phyloP scores from a whole-genome alignment of 352 stramenopile species.

The Lagenidium sp. region DNA sequence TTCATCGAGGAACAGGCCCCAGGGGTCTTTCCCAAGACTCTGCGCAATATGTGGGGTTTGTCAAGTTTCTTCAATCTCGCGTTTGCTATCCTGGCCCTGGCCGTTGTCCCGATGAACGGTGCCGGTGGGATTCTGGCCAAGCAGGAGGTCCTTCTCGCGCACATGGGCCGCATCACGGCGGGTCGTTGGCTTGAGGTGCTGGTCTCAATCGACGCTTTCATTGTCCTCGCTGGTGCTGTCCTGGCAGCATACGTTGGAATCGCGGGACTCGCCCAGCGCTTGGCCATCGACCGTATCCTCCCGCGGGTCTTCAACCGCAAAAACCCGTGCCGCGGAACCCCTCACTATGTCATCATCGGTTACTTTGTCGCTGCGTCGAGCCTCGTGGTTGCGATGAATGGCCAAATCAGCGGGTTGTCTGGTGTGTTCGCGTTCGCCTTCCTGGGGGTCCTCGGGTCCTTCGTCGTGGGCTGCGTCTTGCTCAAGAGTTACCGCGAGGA shows the following conservation, averaged over 20 bases:
- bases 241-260: slow-evolving; percentile 70
- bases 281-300: slow-evolving; percentile 74
- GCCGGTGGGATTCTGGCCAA: slow-evolving; percentile 31
- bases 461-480: slow-evolving; percentile 72
- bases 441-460: slow-evolving; percentile 76
- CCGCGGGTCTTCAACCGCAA: slow-evolving; percentile 40
- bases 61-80: slow-evolving; percentile 78
- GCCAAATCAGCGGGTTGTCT: slow-evolving; percentile 64
- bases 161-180: slow-evolving; percentile 33
- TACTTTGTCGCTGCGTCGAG: slow-evolving; percentile 68
- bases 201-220: slow-evolving; percentile 59
- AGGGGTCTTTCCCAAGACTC: slow-evolving; percentile 74
- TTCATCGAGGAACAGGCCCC: slow-evolving; percentile 80
- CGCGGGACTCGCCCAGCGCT: slow-evolving; percentile 46
- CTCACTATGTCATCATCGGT: slow-evolving; percentile 75
- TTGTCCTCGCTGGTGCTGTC: slow-evolving; percentile 63
- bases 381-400: slow-evolving; percentile 69
- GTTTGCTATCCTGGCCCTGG: slow-evolving; percentile 54
- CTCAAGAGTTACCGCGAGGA: slow-evolving; percentile 75
- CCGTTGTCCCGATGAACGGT: slow-evolving; percentile 43
- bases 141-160: slow-evolving; percentile 48
- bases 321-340: slow-evolving; percentile 65
- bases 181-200: slow-evolving; percentile 22
- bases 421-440: slow-evolving; percentile 88
- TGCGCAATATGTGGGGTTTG: slow-evolving; percentile 73